These are phyloP conservation scores for Termitomyces sp. DNA, from an alignment of 768 basidiomycete species.

Conservation along the genomic window DNA sequence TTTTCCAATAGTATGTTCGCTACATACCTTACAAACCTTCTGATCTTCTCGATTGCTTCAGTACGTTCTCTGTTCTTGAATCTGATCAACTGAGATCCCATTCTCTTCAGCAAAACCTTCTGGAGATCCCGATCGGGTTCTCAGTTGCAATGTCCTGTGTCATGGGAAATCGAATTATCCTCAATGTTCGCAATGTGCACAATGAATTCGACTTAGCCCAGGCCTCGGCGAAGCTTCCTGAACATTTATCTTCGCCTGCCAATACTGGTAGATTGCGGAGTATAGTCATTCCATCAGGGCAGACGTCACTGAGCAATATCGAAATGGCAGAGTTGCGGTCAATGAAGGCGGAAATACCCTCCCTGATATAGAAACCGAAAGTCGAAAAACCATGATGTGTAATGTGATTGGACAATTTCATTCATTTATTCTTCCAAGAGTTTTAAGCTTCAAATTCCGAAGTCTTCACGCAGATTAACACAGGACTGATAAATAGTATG, in stretches of 20 bases:
- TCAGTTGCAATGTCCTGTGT: constrained; percentile 53
- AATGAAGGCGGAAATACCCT: constrained; percentile 19
- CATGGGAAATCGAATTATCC: constrained; percentile 48
- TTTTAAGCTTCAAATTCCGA: not conserved
- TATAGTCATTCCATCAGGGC: not conserved
- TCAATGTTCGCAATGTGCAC: constrained; percentile 45
- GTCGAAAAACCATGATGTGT: not conserved
- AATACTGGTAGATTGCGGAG: constrained; percentile 1
- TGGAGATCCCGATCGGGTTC: constrained; percentile 55
- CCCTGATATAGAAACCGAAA: not conserved
- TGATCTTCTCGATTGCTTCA: constrained; percentile 33
- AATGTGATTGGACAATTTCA: not conserved
- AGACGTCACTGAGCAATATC: constrained; percentile 18
- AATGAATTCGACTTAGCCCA: constrained; percentile 16
- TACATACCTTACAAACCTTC: constrained; percentile 46
- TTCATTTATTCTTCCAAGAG: not conserved
- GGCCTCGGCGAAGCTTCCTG: not conserved
- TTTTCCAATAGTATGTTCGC: constrained; percentile 38
- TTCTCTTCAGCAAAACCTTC: constrained; percentile 24
- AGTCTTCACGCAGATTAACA: too few relatives aligned
- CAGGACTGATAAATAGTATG: too few relatives aligned
- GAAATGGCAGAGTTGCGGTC: constrained; percentile 29
- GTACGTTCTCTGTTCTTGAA: constrained; percentile 9
- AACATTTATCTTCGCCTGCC: not conserved
- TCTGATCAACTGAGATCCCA: not conserved